These are phyloP conservation scores for Stagonosporopsis rhizophila DNA, from an alignment of 2,329 filamentous ascomycete species.

Conservation along the genomic window DNA sequence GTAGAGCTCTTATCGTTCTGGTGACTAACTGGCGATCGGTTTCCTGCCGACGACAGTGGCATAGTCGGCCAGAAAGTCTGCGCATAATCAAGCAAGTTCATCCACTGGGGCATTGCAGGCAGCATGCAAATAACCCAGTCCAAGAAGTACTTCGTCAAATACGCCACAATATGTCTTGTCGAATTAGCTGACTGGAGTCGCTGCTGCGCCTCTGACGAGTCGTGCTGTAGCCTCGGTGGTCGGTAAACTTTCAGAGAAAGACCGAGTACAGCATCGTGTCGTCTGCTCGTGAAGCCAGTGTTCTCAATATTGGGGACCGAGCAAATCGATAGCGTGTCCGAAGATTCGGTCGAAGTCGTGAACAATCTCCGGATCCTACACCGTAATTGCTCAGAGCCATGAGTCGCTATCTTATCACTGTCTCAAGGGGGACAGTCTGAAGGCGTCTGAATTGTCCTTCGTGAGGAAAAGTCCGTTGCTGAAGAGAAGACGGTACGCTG, in stretches of 20 bases:
- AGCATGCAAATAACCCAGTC: neutral
- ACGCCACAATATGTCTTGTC: constrained; percentile 1
- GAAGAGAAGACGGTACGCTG: neutral
- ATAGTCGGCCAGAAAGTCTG: neutral
- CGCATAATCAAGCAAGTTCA: neutral
- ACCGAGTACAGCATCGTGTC: constrained; percentile 1
- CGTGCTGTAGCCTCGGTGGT: constrained; percentile 14
- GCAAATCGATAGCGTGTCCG: neutral
- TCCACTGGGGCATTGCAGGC: neutral
- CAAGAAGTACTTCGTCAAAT: neutral
- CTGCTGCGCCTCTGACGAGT: constrained; percentile 29
- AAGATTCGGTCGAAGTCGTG: neutral
- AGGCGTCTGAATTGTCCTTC: neutral
- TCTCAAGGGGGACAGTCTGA: neutral
- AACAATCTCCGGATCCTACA: neutral
- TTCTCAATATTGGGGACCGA: neutral
- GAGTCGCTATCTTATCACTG: neutral
- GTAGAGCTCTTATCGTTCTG: neutral
- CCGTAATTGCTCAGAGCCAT: neutral
- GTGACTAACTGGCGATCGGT: neutral
- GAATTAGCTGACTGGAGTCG: neutral
- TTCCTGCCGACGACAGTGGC: neutral
- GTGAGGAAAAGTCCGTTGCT: neutral
- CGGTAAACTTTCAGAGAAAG: constrained; percentile 1
- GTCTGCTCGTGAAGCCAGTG: neutral